phyloP scores from a whole-genome alignment of 306 rosid genomes.

The Ormosia emarginata region DNA sequence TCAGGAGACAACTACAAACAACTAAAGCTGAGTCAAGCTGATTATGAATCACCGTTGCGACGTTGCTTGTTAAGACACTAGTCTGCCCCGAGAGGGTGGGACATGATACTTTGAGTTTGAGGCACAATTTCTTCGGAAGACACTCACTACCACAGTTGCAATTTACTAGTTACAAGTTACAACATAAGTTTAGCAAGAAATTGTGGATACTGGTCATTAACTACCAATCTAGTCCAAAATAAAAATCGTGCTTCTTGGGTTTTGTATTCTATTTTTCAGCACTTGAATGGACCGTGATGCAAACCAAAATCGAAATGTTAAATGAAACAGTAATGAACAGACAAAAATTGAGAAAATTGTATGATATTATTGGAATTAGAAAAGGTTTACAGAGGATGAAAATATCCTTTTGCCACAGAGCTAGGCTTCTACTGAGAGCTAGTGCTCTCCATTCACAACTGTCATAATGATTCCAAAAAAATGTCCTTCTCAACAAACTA shows the following conservation, averaged over 20 bases:
- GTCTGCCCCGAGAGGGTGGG: background rate
- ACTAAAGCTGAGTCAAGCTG: slow-evolving; percentile 26
- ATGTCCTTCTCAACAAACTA: too few species aligned
- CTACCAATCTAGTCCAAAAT: background rate
- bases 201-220: slow-evolving; percentile 9
- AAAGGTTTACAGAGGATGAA: too few species aligned
- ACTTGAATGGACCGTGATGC: background rate
- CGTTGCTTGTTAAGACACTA: background rate
- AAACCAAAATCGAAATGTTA: too few species aligned
- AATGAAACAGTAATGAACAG: too few species aligned
- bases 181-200: background rate
- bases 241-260: background rate
- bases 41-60: background rate
- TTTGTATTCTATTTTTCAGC: background rate
- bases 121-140: background rate
- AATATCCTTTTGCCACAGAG: too few species aligned
- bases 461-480: too few species aligned
- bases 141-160: background rate
- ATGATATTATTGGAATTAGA: too few species aligned
- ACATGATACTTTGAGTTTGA: background rate
- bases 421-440: too few species aligned
- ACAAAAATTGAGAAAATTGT: too few species aligned
- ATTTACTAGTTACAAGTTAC: slow-evolving; percentile 5
- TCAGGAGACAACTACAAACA: slow-evolving; percentile 53
- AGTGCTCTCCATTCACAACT: too few species aligned